These are phyloP conservation scores for Phellopilus nigrolimitatus DNA, from an alignment of 1,284 basidiomycete genomes.

Conservation along the genomic window DNA sequence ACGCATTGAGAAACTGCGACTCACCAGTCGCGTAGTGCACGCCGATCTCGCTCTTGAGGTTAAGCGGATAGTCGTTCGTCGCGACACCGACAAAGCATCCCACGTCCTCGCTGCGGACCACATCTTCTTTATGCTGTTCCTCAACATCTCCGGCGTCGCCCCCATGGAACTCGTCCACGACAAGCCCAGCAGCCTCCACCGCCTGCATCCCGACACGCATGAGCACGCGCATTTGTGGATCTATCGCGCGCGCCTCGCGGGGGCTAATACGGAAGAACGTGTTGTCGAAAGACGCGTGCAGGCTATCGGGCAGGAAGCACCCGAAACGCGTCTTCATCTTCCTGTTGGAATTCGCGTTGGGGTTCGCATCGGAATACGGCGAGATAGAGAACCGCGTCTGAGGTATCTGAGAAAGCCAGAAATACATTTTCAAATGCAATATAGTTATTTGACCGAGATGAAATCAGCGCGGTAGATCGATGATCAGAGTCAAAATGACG, in stretches of 20 bases:
- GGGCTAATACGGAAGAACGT: slow-evolving; percentile 69
- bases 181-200: slow-evolving; percentile 64
- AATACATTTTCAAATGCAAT: too few relatives aligned
- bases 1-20: slow-evolving; percentile 18
- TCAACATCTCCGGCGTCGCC: background rate
- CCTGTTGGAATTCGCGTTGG: slow-evolving; percentile 27
- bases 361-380: slow-evolving; percentile 31
- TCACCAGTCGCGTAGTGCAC: slow-evolving; percentile 69
- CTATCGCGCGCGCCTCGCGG: slow-evolving; percentile 67
- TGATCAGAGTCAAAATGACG: too few relatives aligned
- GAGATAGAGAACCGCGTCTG: slow-evolving; percentile 48
- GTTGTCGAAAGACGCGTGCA: slow-evolving; percentile 53
- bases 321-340: slow-evolving; percentile 50
- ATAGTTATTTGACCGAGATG: too few relatives aligned
- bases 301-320: slow-evolving; percentile 56
- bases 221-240: slow-evolving; percentile 67
- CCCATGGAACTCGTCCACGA: slow-evolving; percentile 46
- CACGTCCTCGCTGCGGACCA: slow-evolving; percentile 27
- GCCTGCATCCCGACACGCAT: slow-evolving; percentile 64
- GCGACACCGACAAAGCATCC: slow-evolving; percentile 64
- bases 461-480: too few relatives aligned
- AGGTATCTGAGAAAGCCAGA: slow-evolving; percentile 44
- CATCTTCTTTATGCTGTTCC: slow-evolving; percentile 7
- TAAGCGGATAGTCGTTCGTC: slow-evolving; percentile 65
- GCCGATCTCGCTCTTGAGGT: slow-evolving; percentile 56